phyloP scores from a whole-genome alignment of 2,329 filamentous ascomycete genomes.

The Phialocephala subalpina region DNA sequence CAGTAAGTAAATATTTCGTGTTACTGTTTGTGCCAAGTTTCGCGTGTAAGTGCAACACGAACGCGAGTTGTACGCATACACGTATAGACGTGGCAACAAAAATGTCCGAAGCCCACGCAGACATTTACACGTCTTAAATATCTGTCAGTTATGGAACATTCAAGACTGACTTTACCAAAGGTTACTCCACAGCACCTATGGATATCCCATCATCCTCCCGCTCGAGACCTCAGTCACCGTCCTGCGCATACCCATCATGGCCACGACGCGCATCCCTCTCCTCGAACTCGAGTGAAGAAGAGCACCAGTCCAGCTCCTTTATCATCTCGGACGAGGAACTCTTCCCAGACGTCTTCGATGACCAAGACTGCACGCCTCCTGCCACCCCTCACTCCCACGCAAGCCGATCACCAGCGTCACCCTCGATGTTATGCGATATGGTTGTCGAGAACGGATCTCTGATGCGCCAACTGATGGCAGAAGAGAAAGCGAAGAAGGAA shows the following conservation, averaged over 20 bases:
- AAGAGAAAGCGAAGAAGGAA: slow-evolving; percentile 41
- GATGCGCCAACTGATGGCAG: slow-evolving; percentile 40
- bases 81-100: background rate
- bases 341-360: slow-evolving; percentile 58
- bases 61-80: background rate
- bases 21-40: slow-evolving; percentile 12
- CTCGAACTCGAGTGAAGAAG: slow-evolving; percentile 34
- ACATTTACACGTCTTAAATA: background rate
- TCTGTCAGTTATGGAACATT: background rate
- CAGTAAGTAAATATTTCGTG: slow-evolving; percentile 7
- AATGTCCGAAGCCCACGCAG: background rate
- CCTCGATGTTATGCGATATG: slow-evolving; percentile 34
- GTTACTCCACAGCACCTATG: slow-evolving; percentile 38
- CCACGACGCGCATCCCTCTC: slow-evolving; percentile 60
- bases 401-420: slow-evolving; percentile 35
- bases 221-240: slow-evolving; percentile 37
- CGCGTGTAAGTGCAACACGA: slow-evolving; percentile 6
- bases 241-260: slow-evolving; percentile 67
- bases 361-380: slow-evolving; percentile 53
- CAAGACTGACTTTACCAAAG: slow-evolving; percentile 21
- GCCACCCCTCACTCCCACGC: slow-evolving; percentile 37
- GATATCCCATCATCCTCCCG: slow-evolving; percentile 37
- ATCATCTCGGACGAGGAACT: slow-evolving; percentile 69
- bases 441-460: slow-evolving; percentile 39
- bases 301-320: slow-evolving; percentile 36